Evolutionary conservation across 1,284 basidiomycete species (phyloP).

Genomic region (Moesziomyces globuligerus): DNA sequence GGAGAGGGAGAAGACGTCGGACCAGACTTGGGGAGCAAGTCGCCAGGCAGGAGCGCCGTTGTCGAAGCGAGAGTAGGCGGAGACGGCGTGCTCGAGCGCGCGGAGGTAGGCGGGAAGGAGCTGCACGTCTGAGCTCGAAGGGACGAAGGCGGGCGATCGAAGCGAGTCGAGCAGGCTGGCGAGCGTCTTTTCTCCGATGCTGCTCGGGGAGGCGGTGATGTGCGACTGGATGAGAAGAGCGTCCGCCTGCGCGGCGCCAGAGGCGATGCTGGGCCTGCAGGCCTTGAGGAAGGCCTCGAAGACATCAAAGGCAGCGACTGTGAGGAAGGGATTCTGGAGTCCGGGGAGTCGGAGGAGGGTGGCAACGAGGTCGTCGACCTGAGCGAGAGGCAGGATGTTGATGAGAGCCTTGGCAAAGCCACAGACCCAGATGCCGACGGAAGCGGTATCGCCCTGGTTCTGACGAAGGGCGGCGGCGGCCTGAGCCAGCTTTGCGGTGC

Average conservation of each 20-base stretch:
- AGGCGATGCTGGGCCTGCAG: constrained; percentile 39
- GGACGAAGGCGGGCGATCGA: constrained; percentile 45
- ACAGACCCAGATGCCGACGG: constrained; percentile 62
- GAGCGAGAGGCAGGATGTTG: constrained; percentile 45
- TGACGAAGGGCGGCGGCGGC: constrained; percentile 59
- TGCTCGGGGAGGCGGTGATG: constrained; percentile 30
- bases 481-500: constrained; percentile 57
- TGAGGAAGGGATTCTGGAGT: constrained; percentile 64
- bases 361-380: constrained; percentile 47
- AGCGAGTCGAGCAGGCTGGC: constrained; percentile 51
- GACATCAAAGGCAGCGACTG: constrained; percentile 62
- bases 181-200: constrained; percentile 36
- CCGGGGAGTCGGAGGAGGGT: constrained; percentile 58
- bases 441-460: constrained; percentile 56
- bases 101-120: constrained; percentile 62
- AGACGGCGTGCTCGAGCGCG: constrained; percentile 61
- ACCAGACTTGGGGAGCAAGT: constrained; percentile 53
- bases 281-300: constrained; percentile 63
- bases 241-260: constrained; percentile 28
- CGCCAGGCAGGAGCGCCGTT: constrained; percentile 49
- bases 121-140: constrained; percentile 58
- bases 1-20: constrained; percentile 44
- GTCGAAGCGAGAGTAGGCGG: constrained; percentile 59
- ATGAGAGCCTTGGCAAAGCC: constrained; percentile 59
- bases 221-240: constrained; percentile 29